phyloP scores from a whole-genome alignment of 495 filamentous ascomycete species.

The Neurospora intermedia region DNA sequence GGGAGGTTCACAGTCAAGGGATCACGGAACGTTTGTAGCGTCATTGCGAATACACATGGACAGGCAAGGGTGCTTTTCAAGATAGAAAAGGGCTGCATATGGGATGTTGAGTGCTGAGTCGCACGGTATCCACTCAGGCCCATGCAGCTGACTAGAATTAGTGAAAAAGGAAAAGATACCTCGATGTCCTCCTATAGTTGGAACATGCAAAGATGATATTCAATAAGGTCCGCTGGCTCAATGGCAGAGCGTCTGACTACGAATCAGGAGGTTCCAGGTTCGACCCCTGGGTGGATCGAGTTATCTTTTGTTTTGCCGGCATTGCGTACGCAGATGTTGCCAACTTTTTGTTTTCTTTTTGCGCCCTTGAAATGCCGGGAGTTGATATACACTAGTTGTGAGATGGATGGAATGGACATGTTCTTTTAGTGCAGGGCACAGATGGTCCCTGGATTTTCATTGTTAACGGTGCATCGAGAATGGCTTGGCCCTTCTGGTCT shows the following conservation, averaged over 20 bases:
- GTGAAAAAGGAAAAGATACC: neutral
- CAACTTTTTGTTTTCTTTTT: neutral
- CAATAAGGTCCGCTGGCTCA: neutral
- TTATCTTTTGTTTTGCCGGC: neutral
- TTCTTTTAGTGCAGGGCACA: neutral
- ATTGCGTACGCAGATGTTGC: neutral
- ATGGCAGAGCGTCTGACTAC: neutral
- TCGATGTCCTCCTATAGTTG: neutral
- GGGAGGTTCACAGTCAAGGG: neutral
- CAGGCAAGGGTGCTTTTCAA: neutral
- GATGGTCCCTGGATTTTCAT: neutral
- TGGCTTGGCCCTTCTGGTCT: neutral
- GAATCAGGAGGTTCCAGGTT: neutral
- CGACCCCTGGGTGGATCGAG: neutral
- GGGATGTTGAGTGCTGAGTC: neutral
- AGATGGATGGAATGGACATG: neutral
- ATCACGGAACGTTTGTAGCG: neutral
- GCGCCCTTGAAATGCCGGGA: neutral
- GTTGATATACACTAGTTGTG: neutral
- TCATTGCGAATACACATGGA: neutral
- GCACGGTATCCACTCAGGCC: neutral
- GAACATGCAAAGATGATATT: neutral
- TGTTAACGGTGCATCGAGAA: neutral
- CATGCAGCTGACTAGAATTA: neutral
- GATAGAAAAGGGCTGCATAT: neutral